A percentile compares a stretch with the other conserved stretches of the same genome.
These are phyloP conservation scores for Candida taoyuanica DNA, from an alignment of 805 yeast species.

Conservation along the genomic window DNA sequence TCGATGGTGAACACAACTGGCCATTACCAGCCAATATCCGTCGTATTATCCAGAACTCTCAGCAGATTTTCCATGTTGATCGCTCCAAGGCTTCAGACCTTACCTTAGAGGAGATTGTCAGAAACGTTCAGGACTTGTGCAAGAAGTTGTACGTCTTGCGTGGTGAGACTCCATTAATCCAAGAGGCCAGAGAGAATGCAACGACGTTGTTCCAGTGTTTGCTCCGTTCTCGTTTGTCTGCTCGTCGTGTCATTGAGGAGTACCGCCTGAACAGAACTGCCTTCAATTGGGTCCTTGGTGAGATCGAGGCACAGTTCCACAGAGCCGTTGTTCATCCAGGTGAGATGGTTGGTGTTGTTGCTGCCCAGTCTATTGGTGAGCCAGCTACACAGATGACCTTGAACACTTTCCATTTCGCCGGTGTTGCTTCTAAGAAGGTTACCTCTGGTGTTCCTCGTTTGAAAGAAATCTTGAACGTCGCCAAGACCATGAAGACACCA, in stretches of 20 bases:
- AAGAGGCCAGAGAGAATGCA: constrained; percentile 91
- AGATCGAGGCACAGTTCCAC: constrained; percentile 89
- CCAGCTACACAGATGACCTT: constrained; percentile 98
- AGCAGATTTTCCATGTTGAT: constrained; percentile 93
- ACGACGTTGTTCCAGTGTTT: constrained; percentile 85
- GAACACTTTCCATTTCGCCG: constrained; percentile 97
- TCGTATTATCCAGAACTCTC: constrained; percentile 94
- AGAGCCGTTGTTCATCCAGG: constrained; percentile 92
- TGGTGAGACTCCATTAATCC: constrained; percentile 66
- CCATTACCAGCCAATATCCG: constrained; percentile 96
- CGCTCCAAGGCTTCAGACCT: constrained; percentile 87
- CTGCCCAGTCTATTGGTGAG: constrained; percentile 97
- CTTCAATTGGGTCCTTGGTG: constrained; percentile 94
- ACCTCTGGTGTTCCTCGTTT: constrained; percentile 97
- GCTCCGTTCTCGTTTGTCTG: constrained; percentile 85
- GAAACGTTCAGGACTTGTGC: constrained; percentile 65
- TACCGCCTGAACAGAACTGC: constrained; percentile 79
- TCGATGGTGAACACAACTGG: constrained; percentile 94
- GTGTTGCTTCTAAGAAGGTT: constrained; percentile 94
- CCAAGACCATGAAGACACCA: constrained; percentile 99
- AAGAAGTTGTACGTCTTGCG: constrained; percentile 70
- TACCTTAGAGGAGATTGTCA: constrained; percentile 74
- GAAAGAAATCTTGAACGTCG: constrained; percentile 96
- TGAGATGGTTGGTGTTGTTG: constrained; percentile 97
- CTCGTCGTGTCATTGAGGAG: constrained; percentile 89